A percentile compares a stretch with the other conserved stretches of the same genome.
phyloP scores from a whole-genome alignment of 2,329 filamentous ascomycete genomes.

The Aspergillus piperis region DNA sequence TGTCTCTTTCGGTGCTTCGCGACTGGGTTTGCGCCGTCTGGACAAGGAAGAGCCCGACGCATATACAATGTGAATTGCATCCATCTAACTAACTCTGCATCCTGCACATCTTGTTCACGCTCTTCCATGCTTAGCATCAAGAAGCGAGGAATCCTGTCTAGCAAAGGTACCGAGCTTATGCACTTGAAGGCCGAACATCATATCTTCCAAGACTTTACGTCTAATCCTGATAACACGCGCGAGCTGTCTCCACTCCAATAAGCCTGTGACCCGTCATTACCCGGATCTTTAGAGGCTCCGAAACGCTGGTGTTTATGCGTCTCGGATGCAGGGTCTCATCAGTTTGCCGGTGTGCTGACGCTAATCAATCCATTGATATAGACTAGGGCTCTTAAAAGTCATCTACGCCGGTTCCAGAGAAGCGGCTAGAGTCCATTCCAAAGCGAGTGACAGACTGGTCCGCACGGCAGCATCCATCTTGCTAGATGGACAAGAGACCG shows the following conservation, averaged over 20 bases:
- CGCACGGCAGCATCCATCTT: too few species aligned
- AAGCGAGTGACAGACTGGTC: not conserved
- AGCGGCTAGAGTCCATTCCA: not conserved
- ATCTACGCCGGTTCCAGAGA: not conserved
- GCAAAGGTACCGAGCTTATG: too few species aligned
- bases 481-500: too few species aligned
- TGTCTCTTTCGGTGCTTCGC: too few species aligned
- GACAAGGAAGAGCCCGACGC: too few species aligned
- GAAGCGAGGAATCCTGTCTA: too few species aligned
- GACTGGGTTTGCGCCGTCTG: too few species aligned
- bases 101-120: too few species aligned
- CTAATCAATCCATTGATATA: not conserved
- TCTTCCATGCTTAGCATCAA: too few species aligned
- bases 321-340: not conserved
- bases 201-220: not conserved
- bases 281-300: not conserved
- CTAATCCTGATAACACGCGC: not conserved
- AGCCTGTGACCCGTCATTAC: not conserved
- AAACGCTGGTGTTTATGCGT: not conserved
- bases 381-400: not conserved
- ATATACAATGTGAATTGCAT: too few species aligned
- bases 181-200: too few species aligned
- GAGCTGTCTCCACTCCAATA: not conserved
- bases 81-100: too few species aligned
- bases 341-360: not conserved